A percentile compares a stretch with the other conserved stretches of the same genome.
Conservation (phyloP, 768 basidiomycete species). For the Cystofilobasidium capitatum region DNA sequence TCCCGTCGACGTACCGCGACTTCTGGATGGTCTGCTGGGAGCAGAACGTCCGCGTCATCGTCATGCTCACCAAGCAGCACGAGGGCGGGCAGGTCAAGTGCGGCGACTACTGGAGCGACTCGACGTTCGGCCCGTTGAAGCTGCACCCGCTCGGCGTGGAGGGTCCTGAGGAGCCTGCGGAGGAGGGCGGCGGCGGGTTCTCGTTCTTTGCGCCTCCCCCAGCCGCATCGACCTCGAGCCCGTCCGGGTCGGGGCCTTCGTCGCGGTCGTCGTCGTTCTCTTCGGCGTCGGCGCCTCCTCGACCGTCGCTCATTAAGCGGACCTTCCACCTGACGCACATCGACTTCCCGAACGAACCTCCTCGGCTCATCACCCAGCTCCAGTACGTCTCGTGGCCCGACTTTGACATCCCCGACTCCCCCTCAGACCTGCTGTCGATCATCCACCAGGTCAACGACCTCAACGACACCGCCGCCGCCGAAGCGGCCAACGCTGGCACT, state of each 20-base stretch:
- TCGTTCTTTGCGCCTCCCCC: slow-evolving; percentile 41
- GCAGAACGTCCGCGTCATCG: slow-evolving; percentile 85
- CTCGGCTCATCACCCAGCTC: slow-evolving; percentile 68
- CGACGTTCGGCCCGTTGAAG: slow-evolving; percentile 59
- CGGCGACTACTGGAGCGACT: slow-evolving; percentile 67
- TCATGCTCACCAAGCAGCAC: slow-evolving; percentile 89
- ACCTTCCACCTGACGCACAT: slow-evolving; percentile 58
- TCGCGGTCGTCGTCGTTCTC: slow-evolving; percentile 11
- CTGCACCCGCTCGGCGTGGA: slow-evolving; percentile 49
- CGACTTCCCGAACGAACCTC: slow-evolving; percentile 51
- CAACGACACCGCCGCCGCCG: slow-evolving; percentile 12
- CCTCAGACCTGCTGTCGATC: slow-evolving; percentile 61
- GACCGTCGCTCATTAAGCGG: slow-evolving; percentile 39
- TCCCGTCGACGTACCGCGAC: slow-evolving; percentile 77
- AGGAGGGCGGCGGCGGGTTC: slow-evolving; percentile 40
- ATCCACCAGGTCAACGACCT: slow-evolving; percentile 57
- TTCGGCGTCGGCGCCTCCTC: neutral
- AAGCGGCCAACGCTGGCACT: neutral
- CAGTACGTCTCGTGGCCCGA: slow-evolving; percentile 96
- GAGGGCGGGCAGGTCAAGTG: slow-evolving; percentile 86
- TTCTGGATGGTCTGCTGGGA: slow-evolving; percentile 98
- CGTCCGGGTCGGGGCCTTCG: slow-evolving; percentile 17
- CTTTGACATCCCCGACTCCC: slow-evolving; percentile 83
- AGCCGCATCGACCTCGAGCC: slow-evolving; percentile 13
- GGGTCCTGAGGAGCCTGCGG: slow-evolving; percentile 39